phyloP scores from a whole-genome alignment of 495 filamentous ascomycete genomes.

The Aspergillus avenaceus region DNA sequence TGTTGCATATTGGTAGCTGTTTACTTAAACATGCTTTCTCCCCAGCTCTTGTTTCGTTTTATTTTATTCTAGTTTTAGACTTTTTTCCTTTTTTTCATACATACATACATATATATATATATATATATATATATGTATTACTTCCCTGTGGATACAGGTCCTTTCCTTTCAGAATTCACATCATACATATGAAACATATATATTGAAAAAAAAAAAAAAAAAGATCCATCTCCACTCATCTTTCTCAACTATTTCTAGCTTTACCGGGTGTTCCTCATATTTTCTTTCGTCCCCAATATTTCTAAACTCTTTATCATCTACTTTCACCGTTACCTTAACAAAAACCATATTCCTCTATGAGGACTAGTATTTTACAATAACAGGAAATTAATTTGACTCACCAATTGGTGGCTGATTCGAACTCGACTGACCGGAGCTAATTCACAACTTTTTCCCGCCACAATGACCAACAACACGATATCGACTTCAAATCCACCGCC shows the following conservation, averaged over 20 bases:
- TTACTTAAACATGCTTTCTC: conserved; percentile 23
- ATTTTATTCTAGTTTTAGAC: too few relatives aligned
- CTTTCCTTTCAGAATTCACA: not conserved
- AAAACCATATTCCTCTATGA: not conserved
- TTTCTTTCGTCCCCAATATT: conserved; percentile 1
- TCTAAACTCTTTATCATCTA: not conserved
- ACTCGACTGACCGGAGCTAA: too few relatives aligned
- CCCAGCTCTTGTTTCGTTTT: conserved; percentile 16
- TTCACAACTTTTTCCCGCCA: too few relatives aligned
- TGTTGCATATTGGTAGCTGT: conserved; percentile 2
- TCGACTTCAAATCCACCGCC: conserved; percentile 20
- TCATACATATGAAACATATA: conserved; percentile 5
- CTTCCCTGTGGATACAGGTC: too few relatives aligned
- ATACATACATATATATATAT: too few relatives aligned
- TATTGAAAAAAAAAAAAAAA: conserved; percentile 12
- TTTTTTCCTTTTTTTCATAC: too few relatives aligned
- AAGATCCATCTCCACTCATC: conserved; percentile 30
- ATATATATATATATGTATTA: too few relatives aligned
- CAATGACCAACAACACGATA: conserved; percentile 22
- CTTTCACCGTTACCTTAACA: not conserved
- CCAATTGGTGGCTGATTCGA: not conserved
- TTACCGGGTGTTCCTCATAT: not conserved
- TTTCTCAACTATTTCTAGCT: not conserved
- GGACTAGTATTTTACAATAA: not conserved
- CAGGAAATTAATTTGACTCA: not conserved